phyloP scores from a whole-genome alignment of 2,329 filamentous ascomycete species.

The Akanthomyces uredinophilus region DNA sequence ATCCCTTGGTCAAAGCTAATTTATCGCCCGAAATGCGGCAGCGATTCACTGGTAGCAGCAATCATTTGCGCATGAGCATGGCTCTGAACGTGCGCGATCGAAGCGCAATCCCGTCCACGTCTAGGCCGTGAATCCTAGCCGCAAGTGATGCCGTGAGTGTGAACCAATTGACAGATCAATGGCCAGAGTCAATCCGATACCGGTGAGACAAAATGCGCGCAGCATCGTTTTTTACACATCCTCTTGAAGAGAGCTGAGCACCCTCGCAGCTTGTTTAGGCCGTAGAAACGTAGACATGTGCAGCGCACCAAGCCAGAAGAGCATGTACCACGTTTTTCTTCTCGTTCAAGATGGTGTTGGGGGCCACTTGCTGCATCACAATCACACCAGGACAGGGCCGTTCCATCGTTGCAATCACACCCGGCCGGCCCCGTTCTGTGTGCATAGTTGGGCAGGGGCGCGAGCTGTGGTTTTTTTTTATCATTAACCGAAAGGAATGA shows the following conservation, averaged over 20 bases:
- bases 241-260: background rate
- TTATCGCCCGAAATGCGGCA: background rate
- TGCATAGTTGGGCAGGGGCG: background rate
- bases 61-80: background rate
- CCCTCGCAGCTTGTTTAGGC: background rate
- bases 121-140: no score
- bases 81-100: no score
- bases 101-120: no score
- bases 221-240: background rate
- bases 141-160: no score
- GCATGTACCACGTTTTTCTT: background rate
- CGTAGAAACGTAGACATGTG: background rate
- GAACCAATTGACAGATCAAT: background rate
- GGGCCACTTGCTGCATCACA: background rate
- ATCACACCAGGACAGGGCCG: conserved; percentile 6
- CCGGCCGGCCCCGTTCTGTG: background rate
- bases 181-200: background rate
- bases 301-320: background rate
- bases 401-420: conserved; percentile 10
- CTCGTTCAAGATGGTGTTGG: background rate
- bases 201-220: background rate
- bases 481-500: background rate
- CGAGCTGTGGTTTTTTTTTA: background rate
- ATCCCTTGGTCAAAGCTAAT: background rate
- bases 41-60: background rate